These are phyloP conservation scores for Lotus japonicus DNA, from an alignment of 306 rosid genomes.

Conservation along the genomic window DNA sequence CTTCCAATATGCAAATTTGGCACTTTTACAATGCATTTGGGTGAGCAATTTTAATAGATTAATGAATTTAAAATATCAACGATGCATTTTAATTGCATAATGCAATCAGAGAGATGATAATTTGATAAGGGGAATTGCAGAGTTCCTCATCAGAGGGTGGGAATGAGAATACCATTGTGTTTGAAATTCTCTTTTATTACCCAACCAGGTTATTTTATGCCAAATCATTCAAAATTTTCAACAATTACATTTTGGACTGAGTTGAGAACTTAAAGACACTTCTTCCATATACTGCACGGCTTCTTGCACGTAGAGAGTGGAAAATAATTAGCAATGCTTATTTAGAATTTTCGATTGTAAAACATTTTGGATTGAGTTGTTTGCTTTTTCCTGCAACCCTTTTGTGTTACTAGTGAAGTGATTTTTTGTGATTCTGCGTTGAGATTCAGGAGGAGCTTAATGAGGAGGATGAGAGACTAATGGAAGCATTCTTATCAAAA, in stretches of 20 bases:
- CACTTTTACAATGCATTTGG: background rate
- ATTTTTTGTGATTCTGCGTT: background rate
- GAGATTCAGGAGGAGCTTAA: conserved; percentile 45
- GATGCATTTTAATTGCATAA: no score
- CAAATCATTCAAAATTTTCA: no score
- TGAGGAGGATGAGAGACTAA: conserved; percentile 61
- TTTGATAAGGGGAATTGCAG: no score
- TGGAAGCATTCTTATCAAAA: conserved; percentile 55
- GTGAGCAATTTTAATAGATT: no score
- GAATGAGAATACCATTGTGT: no score
- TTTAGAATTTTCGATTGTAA: background rate
- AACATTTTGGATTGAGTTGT: background rate
- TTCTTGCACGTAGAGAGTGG: background rate
- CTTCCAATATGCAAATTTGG: background rate
- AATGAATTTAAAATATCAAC: no score
- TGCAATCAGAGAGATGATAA: no score
- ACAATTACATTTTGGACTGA: no score
- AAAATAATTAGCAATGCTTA: background rate
- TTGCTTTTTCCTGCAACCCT: background rate
- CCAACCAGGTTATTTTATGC: no score
- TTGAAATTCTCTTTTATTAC: no score
- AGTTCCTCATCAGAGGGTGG: no score
- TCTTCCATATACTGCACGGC: background rate
- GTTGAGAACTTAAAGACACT: background rate
- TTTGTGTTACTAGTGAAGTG: background rate